phyloP scores from a whole-genome alignment of 2,329 filamentous ascomycete species.

The Fusarium brevicatenulatum region DNA sequence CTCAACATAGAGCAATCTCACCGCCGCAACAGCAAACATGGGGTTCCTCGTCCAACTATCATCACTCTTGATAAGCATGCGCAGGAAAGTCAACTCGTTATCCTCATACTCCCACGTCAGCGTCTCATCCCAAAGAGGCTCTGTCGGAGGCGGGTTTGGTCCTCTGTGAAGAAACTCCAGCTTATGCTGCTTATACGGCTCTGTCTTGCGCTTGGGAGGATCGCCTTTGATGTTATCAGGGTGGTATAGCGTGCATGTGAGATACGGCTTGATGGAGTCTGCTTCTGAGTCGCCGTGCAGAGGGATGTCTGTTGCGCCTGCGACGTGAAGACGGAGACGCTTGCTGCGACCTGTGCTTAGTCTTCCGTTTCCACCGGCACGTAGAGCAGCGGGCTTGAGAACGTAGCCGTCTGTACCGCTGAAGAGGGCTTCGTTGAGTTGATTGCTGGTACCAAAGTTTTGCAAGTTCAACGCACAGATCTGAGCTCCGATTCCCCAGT shows the following conservation, averaged over 20 bases:
- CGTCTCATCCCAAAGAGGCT: slow-evolving; percentile 73
- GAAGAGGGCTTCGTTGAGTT: slow-evolving; percentile 76
- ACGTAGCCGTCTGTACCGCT: slow-evolving; percentile 72
- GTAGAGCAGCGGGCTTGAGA: slow-evolving; percentile 70
- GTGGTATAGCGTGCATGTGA: slow-evolving; percentile 72
- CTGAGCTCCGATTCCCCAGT: slow-evolving; percentile 75
- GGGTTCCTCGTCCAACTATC: slow-evolving; percentile 71
- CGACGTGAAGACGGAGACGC: slow-evolving; percentile 67
- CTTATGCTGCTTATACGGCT: slow-evolving; percentile 68
- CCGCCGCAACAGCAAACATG: slow-evolving; percentile 67
- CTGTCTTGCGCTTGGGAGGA: slow-evolving; percentile 70
- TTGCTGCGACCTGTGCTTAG: slow-evolving; percentile 58
- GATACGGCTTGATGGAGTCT: slow-evolving; percentile 69
- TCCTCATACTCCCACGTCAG: slow-evolving; percentile 76
- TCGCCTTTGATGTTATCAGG: slow-evolving; percentile 60
- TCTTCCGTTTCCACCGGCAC: slow-evolving; percentile 63
- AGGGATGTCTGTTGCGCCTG: slow-evolving; percentile 70
- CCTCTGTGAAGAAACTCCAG: slow-evolving; percentile 65
- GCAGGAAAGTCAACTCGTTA: slow-evolving; percentile 71
- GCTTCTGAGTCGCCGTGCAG: slow-evolving; percentile 60
- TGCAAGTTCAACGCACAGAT: slow-evolving; percentile 78
- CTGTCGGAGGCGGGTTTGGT: slow-evolving; percentile 66
- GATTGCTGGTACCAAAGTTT: slow-evolving; percentile 71
- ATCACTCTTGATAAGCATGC: slow-evolving; percentile 74
- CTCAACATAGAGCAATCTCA: slow-evolving; percentile 66